Base-by-base conservation (phyloP, 1,284 basidiomycete genomes). In the Puccinia polysora region DNA sequence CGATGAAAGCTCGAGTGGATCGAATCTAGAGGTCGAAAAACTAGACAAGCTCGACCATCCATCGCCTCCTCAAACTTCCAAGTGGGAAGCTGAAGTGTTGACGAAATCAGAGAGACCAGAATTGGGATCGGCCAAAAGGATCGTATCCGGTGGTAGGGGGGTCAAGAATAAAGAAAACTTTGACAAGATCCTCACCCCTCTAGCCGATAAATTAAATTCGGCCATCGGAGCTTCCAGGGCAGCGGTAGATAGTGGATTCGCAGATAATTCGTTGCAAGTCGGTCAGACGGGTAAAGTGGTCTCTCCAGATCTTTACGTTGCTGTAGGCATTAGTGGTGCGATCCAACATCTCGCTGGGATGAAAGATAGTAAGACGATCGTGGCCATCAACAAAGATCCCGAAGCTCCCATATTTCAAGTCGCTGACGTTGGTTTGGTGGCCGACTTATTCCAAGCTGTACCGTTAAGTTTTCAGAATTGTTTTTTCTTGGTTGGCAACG, bases 401-500 rank as follows among this genome's bases (percentile, higher is more conserved):
- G 95, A 99, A 78, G 96, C 96, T 18, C 96, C 96, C 4, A 99
- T 99, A 79, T 97, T 97, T 86, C 95, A 98, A 82, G 89, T 99
- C 0, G 96, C 96, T 43, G 96, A 99, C 80, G 85, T 89, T 20
- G 96, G 96, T 4, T 86, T 98, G 25, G 94, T 97, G 2, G 95
- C 80, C 2, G 80, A 81, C 76, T 71, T 79, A 25, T 78, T 78
- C 73, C 77, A 80, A 52, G 79, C 79, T 15, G 79, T 80, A 18
- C 79, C 79, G n/a, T 78, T 67, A 50, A 67, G 50, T 58, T n/a
- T n/a, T n/a, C n/a, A n/a, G n/a, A n/a, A n/a, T n/a, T n/a, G n/a
- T n/a, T n/a, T n/a, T n/a, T n/a, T n/a, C n/a, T n/a, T n/a, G n/a
- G n/a, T n/a, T n/a, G n/a, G n/a, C n/a, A n/a, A n/a, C n/a, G n/a